Evolutionary conservation across 495 filamentous ascomycete genomes (phyloP), one percentile per base, ranked within the genome.

Genomic region (Neurospora sp.): DNA sequence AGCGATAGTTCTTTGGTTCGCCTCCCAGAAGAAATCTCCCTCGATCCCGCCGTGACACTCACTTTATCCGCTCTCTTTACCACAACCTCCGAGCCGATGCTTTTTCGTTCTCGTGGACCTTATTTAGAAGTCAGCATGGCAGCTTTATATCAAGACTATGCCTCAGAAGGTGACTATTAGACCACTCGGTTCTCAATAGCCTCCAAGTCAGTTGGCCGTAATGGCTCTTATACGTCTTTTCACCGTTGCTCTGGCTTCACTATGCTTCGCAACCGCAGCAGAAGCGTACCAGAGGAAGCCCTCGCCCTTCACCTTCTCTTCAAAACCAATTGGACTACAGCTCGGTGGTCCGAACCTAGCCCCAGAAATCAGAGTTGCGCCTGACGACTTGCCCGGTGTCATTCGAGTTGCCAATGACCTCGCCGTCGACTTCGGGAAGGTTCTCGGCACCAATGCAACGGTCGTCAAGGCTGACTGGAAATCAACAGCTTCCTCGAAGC

Each of bases 391-490:
- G 69, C 78, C 79, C 0, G 86, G 85, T 16, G 83, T 88, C 23
- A 81, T 86, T 27, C 81, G 86, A 71, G 87, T 84, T 7, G 83
- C 82, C 44, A 78, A 83, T 66, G 82, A 85, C 70, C 75, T 87
- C 5, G 85, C 87, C 1, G 75, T 79, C n/a, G 87, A 88, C 75
- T 88, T 89, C 76, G 85, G 85, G 10, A 81, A 81, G 18, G 86
- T 88, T 5, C 86, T 86, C 12, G 84, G 84, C n/a, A 73, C 76
- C 38, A 86, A 86, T 38, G 80, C 72, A 3, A 77, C 78, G 23
- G 76, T 81, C 7, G 76, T 78, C 0, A 75, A 71, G 60, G 78
- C 77, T 9, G 76, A 80, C 72, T 81, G 78, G 78, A 73, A 44
- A 69, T 39, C 76, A 9, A 78, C 74, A 37, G 69, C 70, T 60